Percentiles rank a stretch among this genome's conserved stretches.
These are phyloP conservation scores for Fusarium tuaranense DNA, from an alignment of 2,329 filamentous ascomycete species.

Conservation along the genomic window DNA sequence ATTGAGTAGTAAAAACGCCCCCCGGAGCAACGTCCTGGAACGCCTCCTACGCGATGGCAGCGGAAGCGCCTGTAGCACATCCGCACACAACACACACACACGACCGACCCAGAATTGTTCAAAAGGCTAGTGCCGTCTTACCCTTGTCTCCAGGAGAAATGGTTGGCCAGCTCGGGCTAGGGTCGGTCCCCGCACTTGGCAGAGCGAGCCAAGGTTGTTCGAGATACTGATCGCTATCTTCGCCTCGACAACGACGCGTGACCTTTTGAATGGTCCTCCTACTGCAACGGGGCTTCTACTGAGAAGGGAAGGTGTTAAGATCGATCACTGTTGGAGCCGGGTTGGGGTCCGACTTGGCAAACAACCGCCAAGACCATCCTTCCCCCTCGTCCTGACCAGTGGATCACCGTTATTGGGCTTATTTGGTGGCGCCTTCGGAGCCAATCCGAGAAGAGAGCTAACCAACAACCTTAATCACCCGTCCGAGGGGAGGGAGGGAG, in stretches of 20 bases:
- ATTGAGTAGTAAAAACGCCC: neutral
- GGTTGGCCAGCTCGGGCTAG: constrained; percentile 3
- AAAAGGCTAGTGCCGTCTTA: neutral
- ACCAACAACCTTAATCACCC: constrained; percentile 35
- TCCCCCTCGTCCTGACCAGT: neutral
- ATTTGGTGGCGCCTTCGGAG: constrained; percentile 14
- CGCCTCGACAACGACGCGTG: constrained; percentile 29
- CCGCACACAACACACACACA: neutral
- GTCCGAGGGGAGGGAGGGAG: neutral
- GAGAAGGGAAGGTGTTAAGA: constrained; percentile 39
- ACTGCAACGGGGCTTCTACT: constrained; percentile 29
- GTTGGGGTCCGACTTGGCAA: constrained; percentile 29
- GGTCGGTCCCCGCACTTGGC: constrained; percentile 33
- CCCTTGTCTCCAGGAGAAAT: neutral
- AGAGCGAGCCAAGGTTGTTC: constrained; percentile 1
- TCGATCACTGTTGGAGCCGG: constrained; percentile 22
- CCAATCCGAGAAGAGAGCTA: constrained; percentile 15
- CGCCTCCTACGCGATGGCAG: constrained; percentile 3
- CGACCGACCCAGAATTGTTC: neutral
- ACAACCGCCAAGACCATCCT: neutral
- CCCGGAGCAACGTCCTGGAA: neutral
- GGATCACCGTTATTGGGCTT: constrained; percentile 5
- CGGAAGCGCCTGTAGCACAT: neutral
- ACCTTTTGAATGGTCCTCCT: constrained; percentile 12
- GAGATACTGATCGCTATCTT: constrained; percentile 28